Evolutionary conservation across 768 basidiomycete genomes (phyloP), one percentile per base, ranked within the genome.

Genomic region (Podaxis sp.): DNA sequence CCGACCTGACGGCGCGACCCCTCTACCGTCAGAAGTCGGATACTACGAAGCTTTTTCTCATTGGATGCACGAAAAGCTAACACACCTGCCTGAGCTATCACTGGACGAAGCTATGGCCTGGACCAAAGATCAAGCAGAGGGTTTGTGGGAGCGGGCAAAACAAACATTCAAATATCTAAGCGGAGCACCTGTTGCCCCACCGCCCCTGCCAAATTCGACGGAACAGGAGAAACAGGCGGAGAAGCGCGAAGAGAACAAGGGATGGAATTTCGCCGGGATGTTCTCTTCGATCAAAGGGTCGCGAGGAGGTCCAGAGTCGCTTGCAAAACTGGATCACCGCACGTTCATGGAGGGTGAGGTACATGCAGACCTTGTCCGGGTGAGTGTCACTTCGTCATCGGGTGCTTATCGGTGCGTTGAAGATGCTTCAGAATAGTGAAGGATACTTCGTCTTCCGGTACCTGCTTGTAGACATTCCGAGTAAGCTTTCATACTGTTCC

Each of bases 371-470:
- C 80, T 92, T 46, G 79, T 92, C 63, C 84, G 84, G 80, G 92
- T 92, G 73, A 63, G 84, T 77, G 49, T 15, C 26, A 61, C 24
- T 59, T 63, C 52, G 51, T 42, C 52, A 26, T 51, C 13, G 12
- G 24, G 57, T 64, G 46, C 57, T 63, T 61, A 67, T 57, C 61
- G 44, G 54, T 58, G 39, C 48, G 26, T 24, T 22, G 28, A 63
- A 15, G 36, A 22, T 13, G 65, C 58, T 33, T 51, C 70, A 93
- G 91, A 89, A 92, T 65, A 83, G 84, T 54, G 83, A 88, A 57
- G 92, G 91, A 7, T 87, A 89, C 70, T 94, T 90, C 71, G 83
- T 87, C 62, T 89, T 89, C 73, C 82, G 87, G 55, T 92, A 92
- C 72, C 79, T 93, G 54, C 79, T 92, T 49, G 81, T 93, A 46